phyloP scores from a whole-genome alignment of 2,329 filamentous ascomycete genomes.

The Calonectria pauciramosa region DNA sequence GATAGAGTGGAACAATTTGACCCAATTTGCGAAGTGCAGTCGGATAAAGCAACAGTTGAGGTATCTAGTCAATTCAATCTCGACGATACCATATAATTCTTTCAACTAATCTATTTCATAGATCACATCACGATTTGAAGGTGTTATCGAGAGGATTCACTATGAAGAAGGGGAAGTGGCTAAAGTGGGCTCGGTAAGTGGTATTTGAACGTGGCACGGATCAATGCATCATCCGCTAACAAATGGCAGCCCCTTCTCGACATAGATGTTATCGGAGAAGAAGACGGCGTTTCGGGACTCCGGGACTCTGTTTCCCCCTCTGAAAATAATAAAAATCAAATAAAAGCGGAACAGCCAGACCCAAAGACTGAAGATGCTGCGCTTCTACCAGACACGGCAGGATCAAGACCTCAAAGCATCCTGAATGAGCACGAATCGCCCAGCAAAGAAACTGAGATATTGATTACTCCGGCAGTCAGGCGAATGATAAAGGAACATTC shows the following conservation, averaged over 20 bases:
- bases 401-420: background rate
- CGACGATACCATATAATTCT: background rate
- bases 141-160: slow-evolving; percentile 14
- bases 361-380: background rate
- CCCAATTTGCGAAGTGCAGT: slow-evolving; percentile 32
- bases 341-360: background rate
- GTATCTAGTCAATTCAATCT: background rate
- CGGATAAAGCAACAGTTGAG: slow-evolving; percentile 32
- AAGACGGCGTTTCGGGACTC: background rate
- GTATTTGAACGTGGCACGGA: background rate
- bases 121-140: slow-evolving; percentile 28
- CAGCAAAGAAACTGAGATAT: background rate
- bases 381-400: background rate
- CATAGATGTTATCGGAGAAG: background rate
- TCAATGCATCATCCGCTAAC: background rate
- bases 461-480: slow-evolving; percentile 12
- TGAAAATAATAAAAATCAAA: background rate
- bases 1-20: slow-evolving; percentile 26
- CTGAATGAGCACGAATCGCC: background rate
- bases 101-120: background rate
- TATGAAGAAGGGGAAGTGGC: slow-evolving; percentile 3
- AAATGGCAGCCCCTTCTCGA: background rate
- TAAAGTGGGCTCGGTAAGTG: background rate
- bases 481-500: slow-evolving; percentile 16
- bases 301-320: background rate